Evolutionary conservation across 2,329 filamentous ascomycete species (phyloP).

Genomic region (Rutstroemia sp.): DNA sequence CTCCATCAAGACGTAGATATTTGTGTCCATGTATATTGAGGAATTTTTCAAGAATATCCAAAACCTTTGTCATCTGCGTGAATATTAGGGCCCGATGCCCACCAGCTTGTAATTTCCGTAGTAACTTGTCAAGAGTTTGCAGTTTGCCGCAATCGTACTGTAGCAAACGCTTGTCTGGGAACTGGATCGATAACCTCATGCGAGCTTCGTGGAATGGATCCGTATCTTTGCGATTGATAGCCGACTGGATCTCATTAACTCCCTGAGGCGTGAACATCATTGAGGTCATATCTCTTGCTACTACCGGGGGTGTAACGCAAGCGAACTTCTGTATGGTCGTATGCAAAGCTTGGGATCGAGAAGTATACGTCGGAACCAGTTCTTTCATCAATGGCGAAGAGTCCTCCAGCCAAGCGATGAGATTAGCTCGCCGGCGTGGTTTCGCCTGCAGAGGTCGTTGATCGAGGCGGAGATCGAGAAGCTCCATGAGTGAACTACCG

Average conservation of each 20-base stretch:
- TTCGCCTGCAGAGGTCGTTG: slow-evolving; percentile 51
- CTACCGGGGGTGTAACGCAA: slow-evolving; percentile 83
- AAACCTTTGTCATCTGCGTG: slow-evolving; percentile 97
- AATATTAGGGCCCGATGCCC: slow-evolving; percentile 96
- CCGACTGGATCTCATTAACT: slow-evolving; percentile 48
- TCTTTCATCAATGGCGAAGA: slow-evolving; percentile 55
- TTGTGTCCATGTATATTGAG: slow-evolving; percentile 97
- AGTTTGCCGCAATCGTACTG: slow-evolving; percentile 98
- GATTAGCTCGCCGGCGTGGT: slow-evolving; percentile 52
- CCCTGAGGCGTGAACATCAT: slow-evolving; percentile 57
- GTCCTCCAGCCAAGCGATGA: slow-evolving; percentile 69
- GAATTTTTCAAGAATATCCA: slow-evolving; percentile 96
- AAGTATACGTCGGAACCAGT: slow-evolving; percentile 67
- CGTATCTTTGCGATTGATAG: slow-evolving; percentile 48
- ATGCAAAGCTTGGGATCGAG: slow-evolving; percentile 66
- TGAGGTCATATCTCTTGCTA: slow-evolving; percentile 68
- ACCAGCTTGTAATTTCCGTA: slow-evolving; percentile 79
- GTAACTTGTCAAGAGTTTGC: slow-evolving; percentile 76
- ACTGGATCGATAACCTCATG: slow-evolving; percentile 89
- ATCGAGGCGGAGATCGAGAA: slow-evolving; percentile 58
- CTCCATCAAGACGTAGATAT: slow-evolving; percentile 92
- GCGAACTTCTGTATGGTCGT: slow-evolving; percentile 78
- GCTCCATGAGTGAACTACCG: slow-evolving; percentile 69
- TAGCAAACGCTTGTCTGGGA: slow-evolving; percentile 90
- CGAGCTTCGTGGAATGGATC: slow-evolving; percentile 93